These are phyloP conservation scores for Hymenoscyphus fraxineus DNA, from an alignment of 2,329 filamentous ascomycete species.

Conservation along the genomic window DNA sequence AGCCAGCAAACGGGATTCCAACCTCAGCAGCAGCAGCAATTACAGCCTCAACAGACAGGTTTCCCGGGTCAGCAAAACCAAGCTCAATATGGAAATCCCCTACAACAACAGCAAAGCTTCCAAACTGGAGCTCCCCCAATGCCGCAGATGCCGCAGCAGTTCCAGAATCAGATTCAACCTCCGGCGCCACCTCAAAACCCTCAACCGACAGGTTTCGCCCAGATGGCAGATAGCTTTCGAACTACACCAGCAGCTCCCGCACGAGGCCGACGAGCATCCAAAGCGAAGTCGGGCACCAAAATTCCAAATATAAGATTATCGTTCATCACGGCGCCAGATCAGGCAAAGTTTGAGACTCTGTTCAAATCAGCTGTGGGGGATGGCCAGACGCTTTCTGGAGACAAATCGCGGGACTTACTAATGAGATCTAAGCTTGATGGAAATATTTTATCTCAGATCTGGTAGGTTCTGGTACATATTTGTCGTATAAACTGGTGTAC, in stretches of 20 bases:
- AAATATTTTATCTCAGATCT: constrained; percentile 86
- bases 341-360: constrained; percentile 93
- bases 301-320: constrained; percentile 93
- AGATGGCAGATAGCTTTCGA: constrained; percentile 66
- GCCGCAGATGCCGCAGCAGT: constrained; percentile 35
- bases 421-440: constrained; percentile 85
- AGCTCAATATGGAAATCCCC: constrained; percentile 33
- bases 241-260: constrained; percentile 41
- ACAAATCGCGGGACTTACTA: constrained; percentile 86
- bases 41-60: constrained; percentile 57
- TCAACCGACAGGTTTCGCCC: constrained; percentile 61
- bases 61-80: constrained; percentile 46
- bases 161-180: constrained; percentile 47
- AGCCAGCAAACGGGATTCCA: constrained; percentile 50
- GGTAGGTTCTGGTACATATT: constrained; percentile 50
- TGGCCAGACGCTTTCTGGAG: constrained; percentile 79
- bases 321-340: constrained; percentile 92
- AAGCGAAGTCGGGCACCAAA: constrained; percentile 60
- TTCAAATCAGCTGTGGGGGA: constrained; percentile 94
- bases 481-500: constrained; percentile 10
- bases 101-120: constrained; percentile 40
- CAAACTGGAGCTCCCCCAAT: constrained; percentile 34
- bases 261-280: constrained; percentile 45
- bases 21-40: constrained; percentile 39
- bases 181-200: constrained; percentile 61